Evolutionary conservation across 2,329 filamentous ascomycete species (phyloP), one percentile per base, ranked within the genome.

Genomic region (Pyrenophora seminiperda): DNA sequence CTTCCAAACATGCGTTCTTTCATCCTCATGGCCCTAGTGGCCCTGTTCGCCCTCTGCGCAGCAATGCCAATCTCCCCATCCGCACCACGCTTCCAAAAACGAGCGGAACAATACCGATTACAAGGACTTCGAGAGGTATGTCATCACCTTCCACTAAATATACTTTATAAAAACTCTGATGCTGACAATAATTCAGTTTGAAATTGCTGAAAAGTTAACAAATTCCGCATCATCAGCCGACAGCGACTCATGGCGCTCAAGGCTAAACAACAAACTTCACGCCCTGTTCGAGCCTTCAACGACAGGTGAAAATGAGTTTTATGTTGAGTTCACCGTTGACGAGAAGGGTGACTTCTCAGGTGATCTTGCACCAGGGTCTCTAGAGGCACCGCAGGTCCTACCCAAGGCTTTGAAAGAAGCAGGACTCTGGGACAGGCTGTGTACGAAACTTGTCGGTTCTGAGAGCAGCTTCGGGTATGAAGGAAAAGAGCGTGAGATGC

Each of bases 41-140:
- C 65, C 38, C 42, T 68, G 7, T 19, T 64, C 34, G 47, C 58
- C 30, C 55, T 60, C 14, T 63, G 64, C n/a, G 51, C 58, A 38
- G 68, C 66, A 5, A 56, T 68, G 17, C 70, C 69, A 3, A 72
- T 73, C 53, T 71, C 69, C 11, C 70, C 70, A 9, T 62, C 70
- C 4, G 69, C 69, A 17, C 67, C 67, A n/a, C 57, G 59, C 29
- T 59, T 65, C 7, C 66, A 70, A 37, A 64, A 59, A 47, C 63
- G 67, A 7, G 69, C 62, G 11, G 70, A 72, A 42, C 63, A 65
- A 22, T 67, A 67, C 54, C 61, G 70, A 39, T 58, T 67, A 11
- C 60, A 70, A 58, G 71, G 71, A 11, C 48, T 73, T 11, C 41
- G 60, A 44, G 71, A 74, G 61, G 69, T 72, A 65, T 9, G 53